A percentile compares a stretch with the other conserved stretches of the same genome.
Conservation (phyloP, 768 basidiomycete genomes). For the Strobilomyces echinocephalus region DNA sequence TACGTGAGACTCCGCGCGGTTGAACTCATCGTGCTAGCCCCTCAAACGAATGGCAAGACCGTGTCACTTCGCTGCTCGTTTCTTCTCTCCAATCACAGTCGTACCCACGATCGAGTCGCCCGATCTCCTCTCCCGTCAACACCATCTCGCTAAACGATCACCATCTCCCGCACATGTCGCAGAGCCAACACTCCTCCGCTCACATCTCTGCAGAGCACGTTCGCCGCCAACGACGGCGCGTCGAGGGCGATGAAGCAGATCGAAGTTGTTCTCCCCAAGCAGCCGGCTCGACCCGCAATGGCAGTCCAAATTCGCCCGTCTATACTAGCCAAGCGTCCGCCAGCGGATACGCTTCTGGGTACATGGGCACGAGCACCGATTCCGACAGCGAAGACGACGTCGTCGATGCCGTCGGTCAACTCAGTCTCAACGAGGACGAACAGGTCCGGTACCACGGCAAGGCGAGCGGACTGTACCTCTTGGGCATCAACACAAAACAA, state of each 20-base stretch:
- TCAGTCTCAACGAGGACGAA: conserved; percentile 82
- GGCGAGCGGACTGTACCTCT: conserved; percentile 72
- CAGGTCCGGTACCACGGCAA: conserved; percentile 87
- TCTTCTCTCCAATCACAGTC: conserved; percentile 17
- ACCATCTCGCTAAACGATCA: conserved; percentile 12
- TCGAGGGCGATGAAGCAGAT: conserved; percentile 24
- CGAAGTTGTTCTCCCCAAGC: conserved; percentile 7
- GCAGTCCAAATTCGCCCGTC: conserved; percentile 19
- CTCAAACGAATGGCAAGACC: conserved; percentile 81
- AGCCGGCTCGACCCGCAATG: conserved; percentile 5
- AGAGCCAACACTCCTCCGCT: conserved; percentile 10
- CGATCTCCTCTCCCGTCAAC: conserved; percentile 1
- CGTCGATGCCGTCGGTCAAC: conserved; percentile 74
- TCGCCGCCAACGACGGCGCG: conserved; percentile 48
- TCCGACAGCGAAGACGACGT: conserved; percentile 42
- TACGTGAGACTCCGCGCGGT: not conserved
- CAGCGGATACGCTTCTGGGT: conserved; percentile 20
- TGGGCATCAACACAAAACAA: conserved; percentile 54
- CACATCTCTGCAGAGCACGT: conserved; percentile 27
- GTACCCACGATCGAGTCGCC: not conserved
- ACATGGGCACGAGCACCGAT: conserved; percentile 31
- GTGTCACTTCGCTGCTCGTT: conserved; percentile 36
- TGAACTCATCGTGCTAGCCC: conserved; percentile 43
- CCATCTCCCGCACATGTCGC: conserved; percentile 3
- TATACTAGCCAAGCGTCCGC: conserved; percentile 12